Base-by-base conservation (phyloP, 352 stramenopile genomes). In the Discostella stelligera region DNA sequence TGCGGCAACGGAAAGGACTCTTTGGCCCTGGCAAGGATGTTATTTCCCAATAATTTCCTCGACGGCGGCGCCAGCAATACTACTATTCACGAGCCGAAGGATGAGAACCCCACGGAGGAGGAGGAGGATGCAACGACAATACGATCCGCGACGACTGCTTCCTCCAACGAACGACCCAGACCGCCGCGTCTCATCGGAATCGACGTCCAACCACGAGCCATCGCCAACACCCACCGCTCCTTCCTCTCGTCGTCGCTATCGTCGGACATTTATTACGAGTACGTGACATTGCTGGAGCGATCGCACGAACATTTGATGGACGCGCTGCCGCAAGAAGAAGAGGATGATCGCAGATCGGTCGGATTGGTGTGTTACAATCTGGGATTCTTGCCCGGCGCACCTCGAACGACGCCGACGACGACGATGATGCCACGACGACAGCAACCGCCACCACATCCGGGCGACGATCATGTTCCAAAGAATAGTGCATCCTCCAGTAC, bases 311-410 rank as follows among this genome's bases (percentile, higher is more conserved):
- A 68, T 60, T 61, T 80, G 25, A 52, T 79, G 41, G 48, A 79
- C 48, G 39, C 59, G 32, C 39, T 25, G 8, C 49, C 63, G 18
- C 54, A 60, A 55, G 23, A 55, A 10, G 23, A 55, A 10, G 30
- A 70, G 21, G 63, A 66, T 11, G 67, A 62, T 21, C 58, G 25
- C 13, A 62, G 48, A 25, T 63, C 62, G 3, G 66, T 89, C 25
- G 84, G 72, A 18, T 66, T 92, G 44, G 69, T 92, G 9, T 88
- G 88, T 25, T 92, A 89, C 59, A 92, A 92, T 73, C 64, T 92
- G 3, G 84, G 86, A 14, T 91, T 80, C 66, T 67, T 91, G 23
- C 86, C 86, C 7, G 72, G 65, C 25, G 27, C 7, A 44, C 37
- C 37, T 44, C 37, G 27, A 32, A 32, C 27, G 5, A 32, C 5